These are phyloP conservation scores for Begonia fuchsioides DNA, from an alignment of 306 rosid species.

Conservation along the genomic window DNA sequence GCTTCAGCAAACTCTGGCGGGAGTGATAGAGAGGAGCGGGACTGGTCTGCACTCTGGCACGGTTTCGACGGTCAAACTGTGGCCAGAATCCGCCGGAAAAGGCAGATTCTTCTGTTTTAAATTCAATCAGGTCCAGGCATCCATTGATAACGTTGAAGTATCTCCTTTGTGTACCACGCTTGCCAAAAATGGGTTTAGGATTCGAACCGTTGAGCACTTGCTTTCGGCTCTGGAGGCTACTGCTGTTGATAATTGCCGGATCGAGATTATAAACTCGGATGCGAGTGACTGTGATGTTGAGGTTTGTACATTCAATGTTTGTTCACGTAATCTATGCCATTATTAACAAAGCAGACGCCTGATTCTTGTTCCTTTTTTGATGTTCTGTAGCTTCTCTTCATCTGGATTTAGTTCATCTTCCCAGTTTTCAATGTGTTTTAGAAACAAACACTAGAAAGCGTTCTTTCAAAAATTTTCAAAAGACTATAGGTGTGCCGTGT, in stretches of 20 bases:
- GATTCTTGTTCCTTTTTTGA: not conserved
- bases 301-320: constrained; percentile 21
- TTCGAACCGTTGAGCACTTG: constrained; percentile 82
- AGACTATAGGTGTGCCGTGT: no score
- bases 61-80: constrained; percentile 40
- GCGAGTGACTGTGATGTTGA: constrained; percentile 33
- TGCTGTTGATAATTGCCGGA: constrained; percentile 88
- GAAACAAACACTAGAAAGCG: no score
- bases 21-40: constrained; percentile 54
- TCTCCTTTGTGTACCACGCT: constrained; percentile 77
- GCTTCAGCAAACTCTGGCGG: constrained; percentile 73
- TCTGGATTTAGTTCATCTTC: not conserved
- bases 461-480: no score
- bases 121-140: constrained; percentile 39
- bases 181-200: constrained; percentile 39
- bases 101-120: constrained; percentile 65
- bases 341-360: not conserved
- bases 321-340: not conserved
- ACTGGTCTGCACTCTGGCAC: constrained; percentile 50
- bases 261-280: constrained; percentile 35
- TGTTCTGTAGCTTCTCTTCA: not conserved
- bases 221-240: constrained; percentile 78
- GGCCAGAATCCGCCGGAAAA: constrained; percentile 54
- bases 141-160: constrained; percentile 35
- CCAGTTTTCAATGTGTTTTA: not conserved